A percentile compares a stretch with the other conserved stretches of the same genome.
phyloP scores from a whole-genome alignment of 73 alveolate genomes.

The Paramecium biaurelia region DNA sequence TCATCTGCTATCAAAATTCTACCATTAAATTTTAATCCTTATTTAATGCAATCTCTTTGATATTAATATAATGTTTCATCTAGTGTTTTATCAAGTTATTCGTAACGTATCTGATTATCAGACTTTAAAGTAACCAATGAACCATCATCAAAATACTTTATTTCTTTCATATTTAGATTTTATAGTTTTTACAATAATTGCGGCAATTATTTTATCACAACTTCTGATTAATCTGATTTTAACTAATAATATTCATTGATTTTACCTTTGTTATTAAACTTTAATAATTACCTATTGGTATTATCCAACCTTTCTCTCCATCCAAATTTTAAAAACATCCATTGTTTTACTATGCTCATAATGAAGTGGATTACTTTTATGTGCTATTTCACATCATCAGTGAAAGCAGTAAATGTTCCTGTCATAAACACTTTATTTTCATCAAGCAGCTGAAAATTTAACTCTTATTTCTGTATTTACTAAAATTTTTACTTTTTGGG shows the following conservation, averaged over 20 bases:
- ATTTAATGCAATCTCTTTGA: background rate
- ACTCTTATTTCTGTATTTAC: background rate
- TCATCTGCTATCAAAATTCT: constrained; percentile 94
- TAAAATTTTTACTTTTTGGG: background rate
- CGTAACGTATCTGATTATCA: background rate
- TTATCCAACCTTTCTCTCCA: constrained; percentile 46
- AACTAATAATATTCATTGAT: background rate
- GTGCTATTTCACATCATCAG: background rate
- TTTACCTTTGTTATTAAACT: background rate
- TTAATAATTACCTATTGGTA: background rate
- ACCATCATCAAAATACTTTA: constrained; percentile 24
- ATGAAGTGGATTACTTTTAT: constrained; percentile 8
- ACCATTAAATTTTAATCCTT: constrained; percentile 62
- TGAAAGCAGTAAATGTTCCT: constrained; percentile 24
- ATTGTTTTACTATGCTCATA: background rate
- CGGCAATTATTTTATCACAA: background rate
- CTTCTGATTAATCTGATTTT: background rate
- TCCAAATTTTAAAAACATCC: background rate
- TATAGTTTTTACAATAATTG: background rate
- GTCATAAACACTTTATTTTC: constrained; percentile 38
- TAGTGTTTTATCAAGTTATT: background rate
- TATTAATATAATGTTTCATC: constrained; percentile 63
- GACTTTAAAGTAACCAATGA: background rate
- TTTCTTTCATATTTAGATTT: background rate
- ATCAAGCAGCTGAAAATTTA: background rate